Evolutionary conservation across 306 rosid genomes (phyloP).

Genomic region (Sesbania bispinosa): DNA sequence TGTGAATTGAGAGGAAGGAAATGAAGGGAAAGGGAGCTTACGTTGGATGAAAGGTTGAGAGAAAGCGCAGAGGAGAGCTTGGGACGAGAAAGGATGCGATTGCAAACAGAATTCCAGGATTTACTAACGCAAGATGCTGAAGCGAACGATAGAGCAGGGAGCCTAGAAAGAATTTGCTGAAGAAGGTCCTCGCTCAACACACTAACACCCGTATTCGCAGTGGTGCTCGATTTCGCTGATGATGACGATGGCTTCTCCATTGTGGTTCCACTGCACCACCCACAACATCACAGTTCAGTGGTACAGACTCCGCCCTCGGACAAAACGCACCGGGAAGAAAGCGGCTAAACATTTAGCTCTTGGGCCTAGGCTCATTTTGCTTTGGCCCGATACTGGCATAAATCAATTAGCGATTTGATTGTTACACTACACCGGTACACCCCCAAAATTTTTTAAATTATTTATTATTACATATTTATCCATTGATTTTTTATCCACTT

Average conservation of each 20-base stretch:
- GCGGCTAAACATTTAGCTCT: not conserved
- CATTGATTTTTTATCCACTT: too few species aligned
- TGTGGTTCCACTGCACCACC: not conserved
- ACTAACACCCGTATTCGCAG: not conserved
- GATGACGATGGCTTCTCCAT: constrained; percentile 31
- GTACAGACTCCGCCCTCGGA: not conserved
- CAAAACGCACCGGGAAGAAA: not conserved
- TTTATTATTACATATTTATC: too few species aligned
- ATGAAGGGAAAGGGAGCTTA: not conserved
- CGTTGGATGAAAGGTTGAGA: constrained; percentile 49
- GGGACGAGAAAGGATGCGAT: constrained; percentile 53
- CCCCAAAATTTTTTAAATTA: too few species aligned
- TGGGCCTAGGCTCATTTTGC: not conserved
- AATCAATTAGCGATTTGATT: too few species aligned
- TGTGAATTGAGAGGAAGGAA: not conserved
- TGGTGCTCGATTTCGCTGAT: constrained; percentile 17
- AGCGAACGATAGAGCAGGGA: constrained; percentile 59
- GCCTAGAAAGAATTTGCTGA: constrained; percentile 32
- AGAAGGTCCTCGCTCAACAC: constrained; percentile 40
- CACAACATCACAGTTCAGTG: not conserved
- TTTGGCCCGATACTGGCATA: not conserved
- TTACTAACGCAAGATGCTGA: constrained; percentile 67
- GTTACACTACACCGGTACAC: too few species aligned
- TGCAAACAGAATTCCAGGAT: constrained; percentile 51
- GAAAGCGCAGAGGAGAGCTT: constrained; percentile 70